phyloP scores from a whole-genome alignment of 768 basidiomycete genomes.

The Strobilomyces confusus region DNA sequence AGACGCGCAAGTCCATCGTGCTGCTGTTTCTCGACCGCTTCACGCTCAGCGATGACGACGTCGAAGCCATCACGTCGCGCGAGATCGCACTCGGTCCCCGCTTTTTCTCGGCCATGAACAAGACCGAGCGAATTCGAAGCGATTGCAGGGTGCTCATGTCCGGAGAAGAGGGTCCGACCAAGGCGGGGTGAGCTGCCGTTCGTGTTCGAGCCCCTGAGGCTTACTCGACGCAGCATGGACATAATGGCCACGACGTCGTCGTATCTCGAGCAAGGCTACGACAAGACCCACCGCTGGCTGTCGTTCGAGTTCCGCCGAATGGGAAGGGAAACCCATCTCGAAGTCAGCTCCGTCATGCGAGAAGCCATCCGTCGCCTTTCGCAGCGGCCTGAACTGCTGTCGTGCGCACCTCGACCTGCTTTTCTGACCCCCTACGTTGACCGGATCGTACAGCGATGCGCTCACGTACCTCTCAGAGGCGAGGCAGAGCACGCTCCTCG shows the following conservation, averaged over 20 bases:
- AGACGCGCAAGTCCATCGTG: slow-evolving; percentile 72
- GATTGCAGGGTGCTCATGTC: slow-evolving; percentile 87
- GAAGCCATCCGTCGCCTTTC: slow-evolving; percentile 75
- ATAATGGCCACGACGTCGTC: slow-evolving; percentile 81
- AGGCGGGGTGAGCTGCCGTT: slow-evolving; percentile 56
- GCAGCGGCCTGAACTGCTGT: slow-evolving; percentile 70
- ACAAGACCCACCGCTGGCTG: slow-evolving; percentile 85
- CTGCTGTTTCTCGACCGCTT: slow-evolving; percentile 79
- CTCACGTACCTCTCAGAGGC: slow-evolving; percentile 74
- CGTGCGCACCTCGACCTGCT: slow-evolving; percentile 16
- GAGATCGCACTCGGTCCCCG: slow-evolving; percentile 68
- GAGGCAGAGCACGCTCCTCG: slow-evolving; percentile 74
- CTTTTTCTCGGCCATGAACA: slow-evolving; percentile 66
- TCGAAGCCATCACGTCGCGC: slow-evolving; percentile 69
- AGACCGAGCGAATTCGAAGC: slow-evolving; percentile 73
- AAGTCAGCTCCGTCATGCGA: slow-evolving; percentile 60
- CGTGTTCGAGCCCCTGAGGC: neutral
- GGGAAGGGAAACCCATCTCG: slow-evolving; percentile 68
- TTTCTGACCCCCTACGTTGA: neutral
- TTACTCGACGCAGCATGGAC: slow-evolving; percentile 55
- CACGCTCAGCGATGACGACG: slow-evolving; percentile 72
- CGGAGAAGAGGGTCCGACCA: slow-evolving; percentile 75
- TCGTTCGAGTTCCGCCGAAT: slow-evolving; percentile 80
- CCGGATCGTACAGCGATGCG: slow-evolving; percentile 53
- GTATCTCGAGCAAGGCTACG: slow-evolving; percentile 84